Evolutionary conservation across 2,329 filamentous ascomycete species (phyloP).

Genomic region (Cytospora schulzeri): DNA sequence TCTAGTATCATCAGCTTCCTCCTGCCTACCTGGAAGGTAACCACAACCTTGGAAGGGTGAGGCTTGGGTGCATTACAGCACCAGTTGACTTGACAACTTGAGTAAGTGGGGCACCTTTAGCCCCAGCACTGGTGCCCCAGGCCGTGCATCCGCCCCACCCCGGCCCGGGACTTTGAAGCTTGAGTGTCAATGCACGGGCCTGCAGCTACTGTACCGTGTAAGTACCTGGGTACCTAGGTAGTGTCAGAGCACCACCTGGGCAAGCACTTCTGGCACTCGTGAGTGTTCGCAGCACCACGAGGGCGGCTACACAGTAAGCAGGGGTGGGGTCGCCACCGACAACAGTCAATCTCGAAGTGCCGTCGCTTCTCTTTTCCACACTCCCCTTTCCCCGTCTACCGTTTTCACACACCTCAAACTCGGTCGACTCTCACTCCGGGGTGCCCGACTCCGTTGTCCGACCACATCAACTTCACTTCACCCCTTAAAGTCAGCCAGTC

Average conservation of each 20-base stretch:
- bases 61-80: no score
- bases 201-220: neutral
- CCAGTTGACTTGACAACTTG: no score
- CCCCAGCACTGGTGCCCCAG: no score
- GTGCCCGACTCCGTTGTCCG: neutral
- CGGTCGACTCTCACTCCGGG: neutral
- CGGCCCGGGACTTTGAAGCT: no score
- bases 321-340: neutral
- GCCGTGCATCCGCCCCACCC: no score
- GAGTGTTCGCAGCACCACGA: no score
- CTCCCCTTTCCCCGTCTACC: neutral
- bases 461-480: neutral
- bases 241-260: no score
- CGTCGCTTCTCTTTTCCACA: neutral
- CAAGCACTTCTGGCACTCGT: no score
- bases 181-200: neutral
- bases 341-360: neutral
- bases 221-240: no score
- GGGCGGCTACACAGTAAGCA: neutral
- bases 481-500: neutral
- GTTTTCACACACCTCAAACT: neutral
- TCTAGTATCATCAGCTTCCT: no score
- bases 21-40: no score
- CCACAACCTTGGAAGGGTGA: no score
- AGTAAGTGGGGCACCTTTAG: neutral